Evolutionary conservation across 306 rosid genomes (phyloP).

Genomic region (Vigna mungo): DNA sequence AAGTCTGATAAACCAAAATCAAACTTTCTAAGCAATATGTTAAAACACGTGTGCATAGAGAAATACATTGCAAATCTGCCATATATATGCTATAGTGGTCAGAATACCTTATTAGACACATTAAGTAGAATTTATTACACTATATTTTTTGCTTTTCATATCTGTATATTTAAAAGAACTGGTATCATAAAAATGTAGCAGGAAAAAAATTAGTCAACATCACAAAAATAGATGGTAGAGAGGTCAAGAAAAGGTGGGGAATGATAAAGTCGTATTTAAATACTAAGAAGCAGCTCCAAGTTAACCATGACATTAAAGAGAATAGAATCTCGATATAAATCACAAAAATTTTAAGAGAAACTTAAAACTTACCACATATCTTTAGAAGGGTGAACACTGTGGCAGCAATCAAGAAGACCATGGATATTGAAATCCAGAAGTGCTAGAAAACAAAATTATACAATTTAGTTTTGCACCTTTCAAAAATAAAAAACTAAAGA

Average conservation of each 20-base stretch:
- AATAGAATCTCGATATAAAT: slow-evolving; percentile 30
- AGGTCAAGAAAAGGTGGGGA: background rate
- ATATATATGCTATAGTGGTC: background rate
- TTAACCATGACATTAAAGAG: background rate
- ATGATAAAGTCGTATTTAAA: background rate
- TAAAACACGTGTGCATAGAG: background rate
- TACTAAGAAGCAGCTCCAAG: slow-evolving; percentile 30
- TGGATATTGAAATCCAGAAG: slow-evolving; percentile 98
- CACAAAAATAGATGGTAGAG: slow-evolving; percentile 7
- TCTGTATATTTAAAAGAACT: slow-evolving; percentile 6
- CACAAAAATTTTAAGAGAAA: slow-evolving; percentile 31
- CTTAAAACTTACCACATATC: slow-evolving; percentile 74
- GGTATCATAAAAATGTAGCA: slow-evolving; percentile 19
- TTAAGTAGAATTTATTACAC: background rate
- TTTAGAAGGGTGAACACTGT: slow-evolving; percentile 88
- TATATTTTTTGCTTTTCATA: background rate
- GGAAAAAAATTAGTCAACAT: slow-evolving; percentile 13
- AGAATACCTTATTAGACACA: background rate
- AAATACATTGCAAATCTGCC: background rate
- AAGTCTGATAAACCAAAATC: background rate
- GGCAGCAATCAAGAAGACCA: slow-evolving; percentile 96
- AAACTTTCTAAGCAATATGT: background rate
- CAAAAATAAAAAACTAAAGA: slow-evolving; percentile 14
- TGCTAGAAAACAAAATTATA: slow-evolving; percentile 65
- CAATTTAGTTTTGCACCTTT: slow-evolving; percentile 41